phyloP scores from a whole-genome alignment of 2,329 filamentous ascomycete species.

The Diaporthe aspalathi region DNA sequence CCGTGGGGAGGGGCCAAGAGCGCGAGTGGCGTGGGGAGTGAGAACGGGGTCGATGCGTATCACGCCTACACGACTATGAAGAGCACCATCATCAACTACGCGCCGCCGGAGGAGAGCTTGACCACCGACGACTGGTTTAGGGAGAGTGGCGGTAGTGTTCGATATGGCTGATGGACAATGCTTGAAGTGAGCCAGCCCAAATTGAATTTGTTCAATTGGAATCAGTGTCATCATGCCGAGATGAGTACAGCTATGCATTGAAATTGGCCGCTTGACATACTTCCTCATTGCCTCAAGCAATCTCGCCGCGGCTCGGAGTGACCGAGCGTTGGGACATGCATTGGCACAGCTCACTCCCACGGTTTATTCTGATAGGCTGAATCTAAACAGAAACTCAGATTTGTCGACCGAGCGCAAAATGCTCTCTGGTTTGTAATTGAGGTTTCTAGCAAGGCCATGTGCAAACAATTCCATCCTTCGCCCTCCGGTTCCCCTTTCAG shows the following conservation, averaged over 20 bases:
- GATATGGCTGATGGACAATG: slow-evolving; percentile 64
- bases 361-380: neutral
- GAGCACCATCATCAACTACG: slow-evolving; percentile 78
- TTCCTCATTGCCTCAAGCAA: no score
- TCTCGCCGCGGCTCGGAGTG: no score
- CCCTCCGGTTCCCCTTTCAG: neutral
- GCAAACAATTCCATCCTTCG: neutral
- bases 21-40: slow-evolving; percentile 75
- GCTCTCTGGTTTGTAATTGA: neutral
- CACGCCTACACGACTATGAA: slow-evolving; percentile 70
- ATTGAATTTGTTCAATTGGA: neutral
- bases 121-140: slow-evolving; percentile 75
- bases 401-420: neutral
- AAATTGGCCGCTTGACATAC: no score
- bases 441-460: no score
- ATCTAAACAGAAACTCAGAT: neutral
- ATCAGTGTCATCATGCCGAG: no score
- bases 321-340: no score
- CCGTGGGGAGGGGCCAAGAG: slow-evolving; percentile 75
- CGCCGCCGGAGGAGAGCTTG: slow-evolving; percentile 62
- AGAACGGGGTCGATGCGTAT: slow-evolving; percentile 76
- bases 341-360: no score
- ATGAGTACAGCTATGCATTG: no score
- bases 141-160: slow-evolving; percentile 65
- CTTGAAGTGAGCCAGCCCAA: accelerated